A percentile compares a stretch with the other conserved stretches of the same genome.
phyloP scores from a whole-genome alignment of 768 basidiomycete species.

The Exidia glandulosa region DNA sequence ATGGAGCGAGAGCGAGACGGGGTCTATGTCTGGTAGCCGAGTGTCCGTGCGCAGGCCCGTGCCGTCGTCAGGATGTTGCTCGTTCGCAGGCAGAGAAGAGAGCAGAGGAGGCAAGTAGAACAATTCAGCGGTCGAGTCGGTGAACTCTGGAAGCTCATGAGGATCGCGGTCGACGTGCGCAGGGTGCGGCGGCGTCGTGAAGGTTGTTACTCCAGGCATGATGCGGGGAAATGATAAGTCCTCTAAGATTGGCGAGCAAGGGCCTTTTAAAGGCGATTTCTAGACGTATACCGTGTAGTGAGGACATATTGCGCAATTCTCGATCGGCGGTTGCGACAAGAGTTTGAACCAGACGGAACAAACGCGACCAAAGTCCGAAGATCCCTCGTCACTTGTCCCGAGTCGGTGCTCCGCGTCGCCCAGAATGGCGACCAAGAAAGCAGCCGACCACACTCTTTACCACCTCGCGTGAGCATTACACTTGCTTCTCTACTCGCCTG shows the following conservation, averaged over 20 bases:
- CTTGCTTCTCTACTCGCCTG: neutral
- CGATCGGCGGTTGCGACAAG: neutral
- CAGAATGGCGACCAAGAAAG: slow-evolving; percentile 62
- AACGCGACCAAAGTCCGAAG: neutral
- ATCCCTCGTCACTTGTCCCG: neutral
- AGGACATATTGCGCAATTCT: neutral
- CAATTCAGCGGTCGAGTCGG: slow-evolving; percentile 24
- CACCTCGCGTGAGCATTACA: slow-evolving; percentile 37
- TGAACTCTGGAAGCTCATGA: slow-evolving; percentile 45
- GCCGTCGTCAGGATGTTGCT: slow-evolving; percentile 16
- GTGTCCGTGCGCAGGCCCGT: slow-evolving; percentile 49
- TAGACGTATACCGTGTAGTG: neutral
- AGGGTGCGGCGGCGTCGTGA: slow-evolving; percentile 4
- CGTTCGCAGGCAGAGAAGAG: slow-evolving; percentile 52
- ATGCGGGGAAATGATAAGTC: no score
- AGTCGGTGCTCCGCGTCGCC: neutral
- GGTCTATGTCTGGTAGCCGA: slow-evolving; percentile 76
- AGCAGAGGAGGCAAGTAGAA: slow-evolving; percentile 80
- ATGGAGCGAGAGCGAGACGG: slow-evolving; percentile 74
- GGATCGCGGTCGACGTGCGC: slow-evolving; percentile 26
- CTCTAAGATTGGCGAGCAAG: no score
- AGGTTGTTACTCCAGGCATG: slow-evolving; percentile 6
- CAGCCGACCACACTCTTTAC: slow-evolving; percentile 81
- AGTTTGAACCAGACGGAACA: neutral
- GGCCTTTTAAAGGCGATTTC: neutral